Evolutionary conservation across 73 alveolate species (phyloP).

Genomic region (Effrenium voratum): DNA sequence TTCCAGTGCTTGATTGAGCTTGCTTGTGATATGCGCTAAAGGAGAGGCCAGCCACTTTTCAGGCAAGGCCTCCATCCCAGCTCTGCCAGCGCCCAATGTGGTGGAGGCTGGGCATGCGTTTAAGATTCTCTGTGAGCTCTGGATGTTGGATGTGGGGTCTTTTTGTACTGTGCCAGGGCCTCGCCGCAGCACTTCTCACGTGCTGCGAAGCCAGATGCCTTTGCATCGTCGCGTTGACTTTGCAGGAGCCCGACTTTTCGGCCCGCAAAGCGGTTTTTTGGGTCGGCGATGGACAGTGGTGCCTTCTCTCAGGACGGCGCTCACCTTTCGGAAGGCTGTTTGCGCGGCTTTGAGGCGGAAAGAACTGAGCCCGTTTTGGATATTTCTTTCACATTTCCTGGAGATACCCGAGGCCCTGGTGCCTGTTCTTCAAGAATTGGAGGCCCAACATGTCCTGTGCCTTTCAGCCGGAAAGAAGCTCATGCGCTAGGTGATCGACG

Average conservation of each 20-base stretch:
- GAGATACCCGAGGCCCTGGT: conserved; percentile 29
- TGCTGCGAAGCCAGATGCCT: conserved; percentile 63
- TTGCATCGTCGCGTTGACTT: conserved; percentile 59
- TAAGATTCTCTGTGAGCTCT: too few relatives aligned
- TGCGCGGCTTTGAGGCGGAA: conserved; percentile 61
- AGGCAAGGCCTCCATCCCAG: conserved; percentile 37
- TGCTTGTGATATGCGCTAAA: neutral
- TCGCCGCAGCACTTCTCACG: conserved; percentile 58
- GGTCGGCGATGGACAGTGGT: neutral
- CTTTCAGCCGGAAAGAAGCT: neutral
- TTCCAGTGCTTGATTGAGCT: neutral
- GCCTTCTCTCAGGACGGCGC: conserved; percentile 41
- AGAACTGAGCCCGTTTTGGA: too few relatives aligned
- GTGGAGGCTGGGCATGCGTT: conserved; percentile 32
- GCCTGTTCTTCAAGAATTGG: conserved; percentile 56
- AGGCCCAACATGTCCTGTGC: neutral
- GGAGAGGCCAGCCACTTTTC: neutral
- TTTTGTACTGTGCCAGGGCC: conserved; percentile 7
- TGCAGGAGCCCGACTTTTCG: neutral
- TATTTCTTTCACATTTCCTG: too few relatives aligned
- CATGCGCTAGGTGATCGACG: neutral
- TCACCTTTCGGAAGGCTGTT: conserved; percentile 61
- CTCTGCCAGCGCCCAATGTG: conserved; percentile 68
- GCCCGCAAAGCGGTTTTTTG: neutral
- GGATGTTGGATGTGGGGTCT: too few relatives aligned